phyloP scores from a whole-genome alignment of 2,329 filamentous ascomycete genomes.

The Ophiocordyceps australis region DNA sequence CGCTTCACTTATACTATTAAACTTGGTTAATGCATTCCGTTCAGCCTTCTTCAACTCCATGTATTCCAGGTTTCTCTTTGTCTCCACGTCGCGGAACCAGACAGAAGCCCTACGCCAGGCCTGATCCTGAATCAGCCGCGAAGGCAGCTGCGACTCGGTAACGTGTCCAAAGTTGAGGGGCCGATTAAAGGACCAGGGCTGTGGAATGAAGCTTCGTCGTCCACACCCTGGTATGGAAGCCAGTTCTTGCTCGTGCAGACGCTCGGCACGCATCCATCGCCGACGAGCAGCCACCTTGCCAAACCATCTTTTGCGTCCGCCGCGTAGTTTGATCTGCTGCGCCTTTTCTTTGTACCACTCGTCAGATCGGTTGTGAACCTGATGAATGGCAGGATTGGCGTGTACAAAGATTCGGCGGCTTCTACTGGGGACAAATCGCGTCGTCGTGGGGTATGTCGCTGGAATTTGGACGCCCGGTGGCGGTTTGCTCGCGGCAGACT shows the following conservation, averaged over 20 bases:
- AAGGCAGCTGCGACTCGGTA: slow-evolving; percentile 20
- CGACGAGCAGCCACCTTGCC: slow-evolving; percentile 23
- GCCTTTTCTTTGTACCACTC: slow-evolving; percentile 28
- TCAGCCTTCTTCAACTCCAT: too few species aligned
- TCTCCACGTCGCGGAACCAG: slow-evolving; percentile 13
- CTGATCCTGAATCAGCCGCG: slow-evolving; percentile 22
- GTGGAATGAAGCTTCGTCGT: slow-evolving; percentile 6
- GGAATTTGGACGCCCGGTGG: slow-evolving; percentile 7
- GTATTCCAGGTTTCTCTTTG: too few species aligned
- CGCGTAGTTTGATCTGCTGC: slow-evolving; percentile 28
- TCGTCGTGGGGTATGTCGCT: slow-evolving; percentile 1
- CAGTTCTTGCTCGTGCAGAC: slow-evolving; percentile 4
- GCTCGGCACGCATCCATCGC: slow-evolving; percentile 10
- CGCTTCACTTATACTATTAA: too few species aligned
- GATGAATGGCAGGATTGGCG: slow-evolving; percentile 32
- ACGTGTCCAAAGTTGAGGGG: slow-evolving; percentile 18
- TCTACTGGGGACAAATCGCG: slow-evolving; percentile 3
- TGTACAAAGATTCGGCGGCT: slow-evolving; percentile 20
- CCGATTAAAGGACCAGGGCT: slow-evolving; percentile 10
- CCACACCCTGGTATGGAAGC: neutral
- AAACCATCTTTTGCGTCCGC: slow-evolving; percentile 29
- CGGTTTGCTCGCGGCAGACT: slow-evolving; percentile 8
- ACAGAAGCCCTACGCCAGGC: slow-evolving; percentile 23
- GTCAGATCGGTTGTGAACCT: slow-evolving; percentile 20
- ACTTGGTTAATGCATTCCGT: too few species aligned